Evolutionary conservation across 306 rosid genomes (phyloP), one percentile per base, ranked within the genome.

Genomic region (Echinosophora koreensis): DNA sequence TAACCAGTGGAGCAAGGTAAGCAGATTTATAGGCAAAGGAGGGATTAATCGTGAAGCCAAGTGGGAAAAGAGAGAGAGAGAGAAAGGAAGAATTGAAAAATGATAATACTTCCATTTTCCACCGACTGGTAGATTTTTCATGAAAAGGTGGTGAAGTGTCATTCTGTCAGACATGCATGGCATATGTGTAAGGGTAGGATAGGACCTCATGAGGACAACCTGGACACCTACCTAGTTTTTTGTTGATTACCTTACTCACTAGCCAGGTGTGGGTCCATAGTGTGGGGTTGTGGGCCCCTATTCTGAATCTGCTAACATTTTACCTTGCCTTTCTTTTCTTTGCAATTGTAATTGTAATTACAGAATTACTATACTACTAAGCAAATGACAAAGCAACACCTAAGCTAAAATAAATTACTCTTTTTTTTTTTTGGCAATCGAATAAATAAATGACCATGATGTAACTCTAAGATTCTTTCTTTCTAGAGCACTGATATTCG

Each of bases 11-110:
- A 74, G 88, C 80, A 76, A 81, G 72, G 78, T 68, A 42, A 59
- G 38, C 86, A 87, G 86, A 87, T 93, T 87, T 89, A 93, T 91
- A 89, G 88, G 71, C 28, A 49, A 5, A 17, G 28, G 69, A 38
- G 77, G 62, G 68, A 58, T 73, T 68, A 30, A 69, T 57, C 38
- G 75, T 22, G 34, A 67, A 64, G 70, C 39, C 30, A 60, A 61
- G 74, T 79, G 59, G 73, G 2, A 39, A 9, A 42, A 74, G 49
- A 61, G 52, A 56, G 66, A 57, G 9, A 27, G 47, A 47, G 11
- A 28, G 60, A 71, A 5, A 37, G 27, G 67, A 22, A 16, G 8
- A 22, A 62, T 37, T 42, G 64, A 73, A 50, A 83, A 57, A 73
- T 58, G 86, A 81, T 4, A 60, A 62, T 66, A 51, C 56, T 83